These are phyloP conservation scores for Clonostachys rhizophaga DNA, from an alignment of 2,329 filamentous ascomycete genomes.

Conservation along the genomic window DNA sequence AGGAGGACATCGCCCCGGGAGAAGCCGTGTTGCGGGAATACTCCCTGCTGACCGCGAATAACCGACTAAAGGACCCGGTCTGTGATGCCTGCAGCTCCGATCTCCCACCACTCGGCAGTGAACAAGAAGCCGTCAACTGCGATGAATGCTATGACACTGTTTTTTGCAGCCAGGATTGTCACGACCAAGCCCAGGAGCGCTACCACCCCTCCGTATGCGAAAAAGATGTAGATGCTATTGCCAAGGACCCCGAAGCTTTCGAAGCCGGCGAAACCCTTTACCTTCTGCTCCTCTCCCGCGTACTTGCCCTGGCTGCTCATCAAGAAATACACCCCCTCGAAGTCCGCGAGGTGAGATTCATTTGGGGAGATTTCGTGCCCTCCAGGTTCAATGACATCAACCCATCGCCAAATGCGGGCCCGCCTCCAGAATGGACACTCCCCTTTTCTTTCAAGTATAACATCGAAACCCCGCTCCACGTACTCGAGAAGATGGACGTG, in stretches of 20 bases:
- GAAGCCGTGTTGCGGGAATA: conserved; percentile 77
- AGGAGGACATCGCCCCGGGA: conserved; percentile 70
- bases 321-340: conserved; percentile 59
- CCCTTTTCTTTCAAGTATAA: conserved; percentile 77
- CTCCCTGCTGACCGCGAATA: conserved; percentile 84
- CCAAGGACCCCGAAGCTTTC: conserved; percentile 55
- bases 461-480: conserved; percentile 68
- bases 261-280: conserved; percentile 60
- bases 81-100: conserved; percentile 85
- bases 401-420: conserved; percentile 45
- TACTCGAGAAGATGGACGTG: conserved; percentile 81
- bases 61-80: conserved; percentile 77
- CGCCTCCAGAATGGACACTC: conserved; percentile 61
- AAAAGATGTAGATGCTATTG: conserved; percentile 60
- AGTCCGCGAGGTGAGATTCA: conserved; percentile 60
- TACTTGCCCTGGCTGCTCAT: conserved; percentile 59
- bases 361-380: conserved; percentile 64
- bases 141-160: conserved; percentile 61
- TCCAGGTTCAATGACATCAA: conserved; percentile 47
- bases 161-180: conserved; percentile 59
- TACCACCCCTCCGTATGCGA: conserved; percentile 65
- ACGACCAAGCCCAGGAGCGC: conserved; percentile 48
- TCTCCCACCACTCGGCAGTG: conserved; percentile 54
- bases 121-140: conserved; percentile 46
- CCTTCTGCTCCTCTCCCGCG: conserved; percentile 55